These are phyloP conservation scores for Monosporascus sp. DNA, from an alignment of 2,329 filamentous ascomycete genomes.

Conservation along the genomic window DNA sequence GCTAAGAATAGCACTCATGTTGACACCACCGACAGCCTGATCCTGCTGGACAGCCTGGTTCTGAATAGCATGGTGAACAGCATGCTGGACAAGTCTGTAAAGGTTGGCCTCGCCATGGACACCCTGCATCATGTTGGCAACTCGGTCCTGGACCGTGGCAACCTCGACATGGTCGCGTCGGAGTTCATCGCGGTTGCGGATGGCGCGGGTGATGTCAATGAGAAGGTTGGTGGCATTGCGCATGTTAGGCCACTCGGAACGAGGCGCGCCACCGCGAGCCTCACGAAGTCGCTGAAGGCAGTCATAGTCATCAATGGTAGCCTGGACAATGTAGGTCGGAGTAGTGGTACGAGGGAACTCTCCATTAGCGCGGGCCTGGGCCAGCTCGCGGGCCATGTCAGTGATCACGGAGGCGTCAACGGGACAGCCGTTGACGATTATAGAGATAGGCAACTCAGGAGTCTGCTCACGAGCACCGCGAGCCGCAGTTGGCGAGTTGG, in stretches of 20 bases:
- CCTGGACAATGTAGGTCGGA: conserved; percentile 17
- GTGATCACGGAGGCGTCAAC: conserved; percentile 12
- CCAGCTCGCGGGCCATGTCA: conserved; percentile 26
- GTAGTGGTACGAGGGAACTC: conserved; percentile 28
- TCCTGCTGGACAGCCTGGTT: conserved; percentile 38
- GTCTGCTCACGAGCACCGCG: neutral
- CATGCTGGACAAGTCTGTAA: conserved; percentile 24
- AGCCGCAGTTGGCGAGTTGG: neutral
- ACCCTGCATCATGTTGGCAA: conserved; percentile 19
- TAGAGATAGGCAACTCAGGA: neutral
- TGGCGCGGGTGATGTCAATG: conserved; percentile 28
- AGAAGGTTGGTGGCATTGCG: conserved; percentile 11
- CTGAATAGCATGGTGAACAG: conserved; percentile 24
- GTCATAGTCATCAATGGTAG: conserved; percentile 27
- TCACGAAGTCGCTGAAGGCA: conserved; percentile 24
- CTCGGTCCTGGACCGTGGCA: conserved; percentile 15
- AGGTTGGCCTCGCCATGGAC: conserved; percentile 17
- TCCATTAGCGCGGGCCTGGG: conserved; percentile 25
- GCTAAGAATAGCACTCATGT: conserved; percentile 8
- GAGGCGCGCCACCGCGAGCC: conserved; percentile 13
- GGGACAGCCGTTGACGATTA: conserved; percentile 5
- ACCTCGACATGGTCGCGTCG: conserved; percentile 14
- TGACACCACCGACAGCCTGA: conserved; percentile 27
- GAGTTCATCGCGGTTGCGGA: conserved; percentile 30
- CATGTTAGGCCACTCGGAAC: conserved; percentile 12